Evolutionary conservation across 2,329 filamentous ascomycete species (phyloP).

Genomic region (Pestalotiopsis sp.): DNA sequence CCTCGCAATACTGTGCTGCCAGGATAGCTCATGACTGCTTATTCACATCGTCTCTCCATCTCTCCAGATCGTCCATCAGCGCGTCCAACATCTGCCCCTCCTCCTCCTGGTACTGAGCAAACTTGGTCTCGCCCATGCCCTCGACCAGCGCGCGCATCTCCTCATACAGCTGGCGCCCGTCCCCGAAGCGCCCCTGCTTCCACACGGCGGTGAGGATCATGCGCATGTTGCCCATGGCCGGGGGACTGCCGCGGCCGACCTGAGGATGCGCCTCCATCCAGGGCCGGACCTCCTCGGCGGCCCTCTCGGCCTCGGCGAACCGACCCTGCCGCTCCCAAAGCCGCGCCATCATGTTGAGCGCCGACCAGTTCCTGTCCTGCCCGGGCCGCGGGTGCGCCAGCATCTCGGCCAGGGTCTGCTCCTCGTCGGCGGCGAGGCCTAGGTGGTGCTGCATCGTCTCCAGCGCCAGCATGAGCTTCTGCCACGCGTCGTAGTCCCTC

Average conservation of each 20-base stretch:
- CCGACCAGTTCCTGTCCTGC: slow-evolving; percentile 1
- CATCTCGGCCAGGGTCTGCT: not conserved
- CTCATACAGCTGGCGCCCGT: not conserved
- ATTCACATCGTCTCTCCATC: not conserved
- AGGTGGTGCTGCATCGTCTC: slow-evolving; percentile 1
- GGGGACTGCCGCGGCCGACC: not conserved
- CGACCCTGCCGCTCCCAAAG: not conserved
- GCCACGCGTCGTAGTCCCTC: not conserved
- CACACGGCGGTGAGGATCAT: not conserved
- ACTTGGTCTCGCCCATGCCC: not conserved
- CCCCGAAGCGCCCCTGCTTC: not conserved
- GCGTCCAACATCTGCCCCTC: not conserved
- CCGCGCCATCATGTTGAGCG: slow-evolving; percentile 5
- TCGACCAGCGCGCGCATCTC: not conserved
- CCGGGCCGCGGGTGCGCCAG: not conserved
- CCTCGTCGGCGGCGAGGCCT: not conserved
- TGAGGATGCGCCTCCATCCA: slow-evolving; percentile 2
- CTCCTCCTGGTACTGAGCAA: slow-evolving; percentile 5
- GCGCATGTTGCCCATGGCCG: slow-evolving; percentile 1
- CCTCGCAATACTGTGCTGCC: no score
- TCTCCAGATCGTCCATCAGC: not conserved
- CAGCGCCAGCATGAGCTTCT: slow-evolving; percentile 1
- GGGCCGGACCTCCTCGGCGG: not conserved
- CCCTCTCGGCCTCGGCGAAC: not conserved
- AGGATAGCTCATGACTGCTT: not conserved